phyloP scores from a whole-genome alignment of 73 alveolate genomes.

The Blepharisma japonicum region DNA sequence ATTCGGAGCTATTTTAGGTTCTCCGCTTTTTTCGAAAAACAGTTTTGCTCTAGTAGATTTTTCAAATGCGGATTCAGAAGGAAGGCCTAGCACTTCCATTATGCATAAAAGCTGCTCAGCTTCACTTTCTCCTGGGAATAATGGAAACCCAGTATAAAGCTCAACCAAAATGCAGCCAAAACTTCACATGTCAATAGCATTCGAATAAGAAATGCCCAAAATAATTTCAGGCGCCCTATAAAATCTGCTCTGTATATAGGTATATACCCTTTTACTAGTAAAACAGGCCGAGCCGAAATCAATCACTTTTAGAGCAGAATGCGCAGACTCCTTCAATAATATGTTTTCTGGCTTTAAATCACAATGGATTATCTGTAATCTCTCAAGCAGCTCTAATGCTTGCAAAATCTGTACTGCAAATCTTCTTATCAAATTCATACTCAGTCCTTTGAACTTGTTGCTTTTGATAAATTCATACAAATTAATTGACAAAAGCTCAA shows the following conservation, averaged over 20 bases:
- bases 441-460: constrained; percentile 72
- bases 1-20: constrained; percentile 64
- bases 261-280: constrained; percentile 64
- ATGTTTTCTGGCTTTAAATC: constrained; percentile 91
- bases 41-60: constrained; percentile 40
- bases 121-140: constrained; percentile 92
- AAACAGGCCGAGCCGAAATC: constrained; percentile 86
- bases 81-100: constrained; percentile 84
- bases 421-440: constrained; percentile 60
- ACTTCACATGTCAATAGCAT: constrained; percentile 95
- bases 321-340: constrained; percentile 56
- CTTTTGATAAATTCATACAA: constrained; percentile 72
- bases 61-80: constrained; percentile 37
- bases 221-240: constrained; percentile 97
- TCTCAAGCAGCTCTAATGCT: constrained; percentile 53
- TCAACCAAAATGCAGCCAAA: constrained; percentile 95
- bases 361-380: constrained; percentile 75
- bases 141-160: constrained; percentile 86
- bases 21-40: constrained; percentile 61
- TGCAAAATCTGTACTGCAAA: constrained; percentile 70
- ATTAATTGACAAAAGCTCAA: constrained; percentile 70
- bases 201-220: constrained; percentile 90
- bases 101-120: constrained; percentile 73
- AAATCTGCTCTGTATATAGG: constrained; percentile 87
- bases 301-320: constrained; percentile 69